Conservation (phyloP, 192 early-diverging fungal species). For the Kickxella alabastrina region DNA sequence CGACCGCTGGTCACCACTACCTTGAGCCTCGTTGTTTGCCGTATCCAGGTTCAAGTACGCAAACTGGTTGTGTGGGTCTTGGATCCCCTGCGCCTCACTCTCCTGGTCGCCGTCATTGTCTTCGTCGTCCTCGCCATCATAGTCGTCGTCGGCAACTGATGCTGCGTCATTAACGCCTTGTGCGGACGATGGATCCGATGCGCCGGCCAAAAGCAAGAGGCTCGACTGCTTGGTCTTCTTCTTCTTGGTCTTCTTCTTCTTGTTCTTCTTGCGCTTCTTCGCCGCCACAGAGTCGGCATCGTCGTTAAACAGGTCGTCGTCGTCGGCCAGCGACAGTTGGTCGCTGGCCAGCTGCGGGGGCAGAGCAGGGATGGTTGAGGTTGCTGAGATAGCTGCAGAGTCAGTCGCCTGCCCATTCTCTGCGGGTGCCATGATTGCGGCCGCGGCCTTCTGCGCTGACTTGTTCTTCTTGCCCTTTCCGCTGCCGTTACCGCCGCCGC, state of each 20-base stretch:
- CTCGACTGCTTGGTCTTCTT: constrained; percentile 10
- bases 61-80: constrained; percentile 42
- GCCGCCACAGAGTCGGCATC: constrained; percentile 14
- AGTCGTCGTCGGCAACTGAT: constrained; percentile 11
- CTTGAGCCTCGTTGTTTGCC: not conserved
- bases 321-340: constrained; percentile 7
- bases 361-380: not conserved
- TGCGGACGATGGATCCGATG: not conserved
- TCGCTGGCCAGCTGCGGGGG: not conserved
- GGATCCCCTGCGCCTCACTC: not conserved
- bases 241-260: constrained; percentile 48
- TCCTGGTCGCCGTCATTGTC: constrained; percentile 10
- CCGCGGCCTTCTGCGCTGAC: not conserved
- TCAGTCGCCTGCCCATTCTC: not conserved
- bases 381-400: not conserved
- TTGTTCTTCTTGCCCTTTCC: constrained; percentile 28
- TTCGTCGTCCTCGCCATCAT: constrained; percentile 11
- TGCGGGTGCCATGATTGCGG: not conserved
- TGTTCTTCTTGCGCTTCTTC: constrained; percentile 50
- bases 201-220: not conserved
- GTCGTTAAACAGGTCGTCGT: constrained; percentile 18
- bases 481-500: constrained; percentile 8
- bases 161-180: not conserved
- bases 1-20: not conserved
- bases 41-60: constrained; percentile 30